These are phyloP conservation scores for Kurtzmaniella quercitrusa DNA, from an alignment of 1,139 yeast genomes.

Conservation along the genomic window DNA sequence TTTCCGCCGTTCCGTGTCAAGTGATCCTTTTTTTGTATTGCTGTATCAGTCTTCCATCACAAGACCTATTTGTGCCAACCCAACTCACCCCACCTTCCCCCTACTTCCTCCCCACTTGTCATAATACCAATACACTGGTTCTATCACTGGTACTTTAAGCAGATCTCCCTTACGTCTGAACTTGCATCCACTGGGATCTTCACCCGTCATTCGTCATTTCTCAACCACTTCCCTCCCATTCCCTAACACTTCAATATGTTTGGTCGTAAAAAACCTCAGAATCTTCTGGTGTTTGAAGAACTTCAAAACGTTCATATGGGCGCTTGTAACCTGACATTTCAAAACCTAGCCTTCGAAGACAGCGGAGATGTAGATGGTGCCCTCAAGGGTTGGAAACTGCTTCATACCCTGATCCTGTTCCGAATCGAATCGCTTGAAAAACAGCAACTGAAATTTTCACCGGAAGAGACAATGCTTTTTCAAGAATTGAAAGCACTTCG, in stretches of 20 bases:
- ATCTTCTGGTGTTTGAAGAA: constrained; percentile 34
- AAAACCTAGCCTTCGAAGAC: constrained; percentile 57
- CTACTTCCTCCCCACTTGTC: no score
- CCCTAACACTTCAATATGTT: constrained; percentile 20
- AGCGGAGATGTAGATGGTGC: constrained; percentile 50
- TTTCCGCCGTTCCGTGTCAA: no score
- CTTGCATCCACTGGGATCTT: no score
- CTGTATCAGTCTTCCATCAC: no score
- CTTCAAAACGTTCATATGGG: constrained; percentile 59
- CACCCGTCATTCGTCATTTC: no score
- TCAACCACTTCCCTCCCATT: neutral
- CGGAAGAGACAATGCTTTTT: constrained; percentile 41
- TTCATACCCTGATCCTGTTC: constrained; percentile 56
- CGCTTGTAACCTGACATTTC: constrained; percentile 54
- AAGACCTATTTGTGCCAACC: no score
- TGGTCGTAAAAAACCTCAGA: constrained; percentile 50
- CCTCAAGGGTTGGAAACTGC: constrained; percentile 65
- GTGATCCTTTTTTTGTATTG: no score
- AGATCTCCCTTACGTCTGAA: no score
- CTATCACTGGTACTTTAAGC: no score
- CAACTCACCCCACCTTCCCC: no score
- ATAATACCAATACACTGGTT: no score
- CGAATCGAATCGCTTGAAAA: constrained; percentile 55
- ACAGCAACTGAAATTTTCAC: constrained; percentile 25
- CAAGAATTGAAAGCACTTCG: constrained; percentile 46